phyloP scores from a whole-genome alignment of 805 yeast species.

The Saccharomycopsis oosterbeekiorum region DNA sequence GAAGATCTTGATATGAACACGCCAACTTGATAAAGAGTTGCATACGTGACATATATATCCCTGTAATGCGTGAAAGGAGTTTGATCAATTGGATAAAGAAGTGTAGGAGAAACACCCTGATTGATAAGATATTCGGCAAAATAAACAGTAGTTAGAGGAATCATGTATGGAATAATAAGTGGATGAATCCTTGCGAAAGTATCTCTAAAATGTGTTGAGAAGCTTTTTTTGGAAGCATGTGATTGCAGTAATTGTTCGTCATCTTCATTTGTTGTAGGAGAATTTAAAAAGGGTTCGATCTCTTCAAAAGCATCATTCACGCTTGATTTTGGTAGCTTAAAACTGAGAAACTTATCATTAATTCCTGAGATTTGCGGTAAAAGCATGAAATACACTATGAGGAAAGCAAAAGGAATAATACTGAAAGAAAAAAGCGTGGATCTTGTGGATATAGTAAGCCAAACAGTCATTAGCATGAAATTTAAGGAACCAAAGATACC shows the following conservation, averaged over 20 bases:
- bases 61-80: constrained; percentile 65
- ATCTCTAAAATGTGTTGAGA: constrained; percentile 18
- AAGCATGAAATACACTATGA: constrained; percentile 24
- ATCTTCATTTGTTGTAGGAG: not conserved
- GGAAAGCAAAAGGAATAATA: constrained; percentile 43
- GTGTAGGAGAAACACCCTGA: constrained; percentile 86
- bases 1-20: constrained; percentile 89
- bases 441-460: constrained; percentile 46
- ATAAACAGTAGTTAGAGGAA: constrained; percentile 78
- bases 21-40: constrained; percentile 83
- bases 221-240: not conserved
- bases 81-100: constrained; percentile 62
- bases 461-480: constrained; percentile 63
- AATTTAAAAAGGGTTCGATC: constrained; percentile 1
- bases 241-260: not conserved
- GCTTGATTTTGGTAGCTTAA: not conserved
- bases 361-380: constrained; percentile 10
- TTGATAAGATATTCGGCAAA: constrained; percentile 80
- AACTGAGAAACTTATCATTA: constrained; percentile 8
- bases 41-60: constrained; percentile 86
- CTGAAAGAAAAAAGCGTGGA: constrained; percentile 49
- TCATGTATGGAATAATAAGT: constrained; percentile 57
- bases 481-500: constrained; percentile 76
- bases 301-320: not conserved
- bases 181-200: constrained; percentile 31